Evolutionary conservation across 176 grass and related monocot genomes (phyloP), one percentile per base, ranked within the genome.

Genomic region (Puya raimondii): DNA sequence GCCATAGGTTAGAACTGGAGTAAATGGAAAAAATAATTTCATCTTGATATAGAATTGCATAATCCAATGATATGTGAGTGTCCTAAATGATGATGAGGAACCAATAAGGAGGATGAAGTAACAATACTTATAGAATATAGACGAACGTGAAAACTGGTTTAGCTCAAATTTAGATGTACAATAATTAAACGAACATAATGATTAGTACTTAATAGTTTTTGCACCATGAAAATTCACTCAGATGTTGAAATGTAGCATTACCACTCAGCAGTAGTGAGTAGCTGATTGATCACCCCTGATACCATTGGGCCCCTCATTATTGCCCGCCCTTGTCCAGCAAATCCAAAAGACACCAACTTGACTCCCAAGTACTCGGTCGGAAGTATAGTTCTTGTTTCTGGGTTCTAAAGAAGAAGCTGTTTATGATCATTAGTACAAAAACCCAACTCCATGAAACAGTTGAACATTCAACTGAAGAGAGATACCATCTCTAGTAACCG

Each of bases 251-350:
- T 20, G 27, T 72, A 42, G 65, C 85, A 74, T 42, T 96, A 96
- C 92, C 93, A 97, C 6, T 97, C 88, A 42, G 89, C 81, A 25
- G 89, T 92, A 48, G 93, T 97, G 23, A 97, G 79, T 76, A 97
- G 65, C 65, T 97, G 93, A 83, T 92, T 90, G 68, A 97, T 90
- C 65, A 97, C 93, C 54, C 89, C 93, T 66, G 93, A 97, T 69
- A 97, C 89, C 93, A 97, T 97, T 67, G 93, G 93, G 82, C 93
- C 93, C 47, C 89, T 74, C 89, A 97, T 97, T 75, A 97, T 92
- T 4, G 93, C 89, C 58, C 89, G 85, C 69, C 93, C 93, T 91
- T 97, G 93, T 61, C 93, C 93, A 69, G 93, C 86, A 80, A 97
- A 97, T 33, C 93, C 93, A 69, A 92, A 97, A 69, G 93, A 97